These are phyloP conservation scores for Lablab purpureus DNA, from an alignment of 306 rosid genomes.

Conservation along the genomic window DNA sequence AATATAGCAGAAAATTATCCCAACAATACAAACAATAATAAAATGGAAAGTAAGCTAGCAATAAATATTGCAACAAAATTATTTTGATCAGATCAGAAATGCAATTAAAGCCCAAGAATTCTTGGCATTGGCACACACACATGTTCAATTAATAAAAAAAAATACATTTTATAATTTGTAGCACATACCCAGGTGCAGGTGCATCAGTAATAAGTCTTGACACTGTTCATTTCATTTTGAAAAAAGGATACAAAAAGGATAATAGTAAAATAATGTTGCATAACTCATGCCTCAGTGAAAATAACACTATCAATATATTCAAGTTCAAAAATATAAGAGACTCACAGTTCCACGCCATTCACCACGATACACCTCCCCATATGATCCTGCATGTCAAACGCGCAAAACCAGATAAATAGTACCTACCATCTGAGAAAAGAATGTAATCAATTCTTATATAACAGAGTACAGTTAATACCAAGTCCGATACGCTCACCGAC, in stretches of 20 bases:
- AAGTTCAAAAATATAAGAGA: slow-evolving; percentile 48
- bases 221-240: slow-evolving; percentile 16
- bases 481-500: slow-evolving; percentile 98
- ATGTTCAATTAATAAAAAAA: slow-evolving; percentile 1
- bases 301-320: slow-evolving; percentile 29
- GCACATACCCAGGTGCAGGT: slow-evolving; percentile 22
- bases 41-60: slow-evolving; percentile 5
- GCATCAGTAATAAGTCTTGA: slow-evolving; percentile 23
- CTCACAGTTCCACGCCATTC: slow-evolving; percentile 99
- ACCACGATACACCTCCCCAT: slow-evolving; percentile 96
- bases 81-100: background rate
- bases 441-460: slow-evolving; percentile 44
- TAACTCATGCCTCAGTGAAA: slow-evolving; percentile 30
- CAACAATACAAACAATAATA: slow-evolving; percentile 11
- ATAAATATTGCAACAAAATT: background rate
- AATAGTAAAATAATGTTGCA: background rate
- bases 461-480: slow-evolving; percentile 68
- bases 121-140: background rate
- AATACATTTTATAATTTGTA: background rate
- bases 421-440: slow-evolving; percentile 37
- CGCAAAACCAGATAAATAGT: slow-evolving; percentile 38
- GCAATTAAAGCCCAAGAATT: slow-evolving; percentile 23
- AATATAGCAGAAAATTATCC: slow-evolving; percentile 26
- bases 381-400: slow-evolving; percentile 76
- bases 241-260: background rate